These are phyloP conservation scores for Straminergon stramineum DNA, from an alignment of 225 moss, liverwort and hornwort species.

Conservation along the genomic window DNA sequence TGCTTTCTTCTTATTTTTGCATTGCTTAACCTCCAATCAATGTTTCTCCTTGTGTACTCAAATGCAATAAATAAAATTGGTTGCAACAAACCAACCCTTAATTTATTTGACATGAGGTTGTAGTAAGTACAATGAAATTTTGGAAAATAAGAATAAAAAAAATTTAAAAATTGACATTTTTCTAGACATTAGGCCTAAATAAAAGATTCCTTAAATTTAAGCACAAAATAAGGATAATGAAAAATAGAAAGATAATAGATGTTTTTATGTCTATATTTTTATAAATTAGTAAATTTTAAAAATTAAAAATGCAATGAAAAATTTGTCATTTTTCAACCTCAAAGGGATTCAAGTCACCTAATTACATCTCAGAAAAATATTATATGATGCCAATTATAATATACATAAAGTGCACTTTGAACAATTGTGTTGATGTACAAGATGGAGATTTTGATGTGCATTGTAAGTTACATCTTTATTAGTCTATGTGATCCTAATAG, in stretches of 20 bases:
- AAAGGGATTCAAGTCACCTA: rapidly evolving
- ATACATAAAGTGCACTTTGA: background rate
- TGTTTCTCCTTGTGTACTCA: background rate
- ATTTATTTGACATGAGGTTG: background rate
- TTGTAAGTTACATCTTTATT: background rate
- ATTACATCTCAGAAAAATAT: background rate
- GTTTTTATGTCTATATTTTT: background rate
- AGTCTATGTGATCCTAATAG: background rate
- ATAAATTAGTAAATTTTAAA: too few relatives aligned
- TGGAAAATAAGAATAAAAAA: background rate
- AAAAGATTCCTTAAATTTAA: background rate
- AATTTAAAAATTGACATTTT: background rate
- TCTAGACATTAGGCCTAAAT: background rate
- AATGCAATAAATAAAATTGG: background rate
- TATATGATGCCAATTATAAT: background rate
- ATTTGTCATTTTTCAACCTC: background rate
- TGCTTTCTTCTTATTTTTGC: background rate
- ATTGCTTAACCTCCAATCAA: background rate
- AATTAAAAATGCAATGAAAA: too few relatives aligned
- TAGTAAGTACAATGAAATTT: background rate
- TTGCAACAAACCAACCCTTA: background rate
- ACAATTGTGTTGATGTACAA: background rate
- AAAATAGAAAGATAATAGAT: background rate
- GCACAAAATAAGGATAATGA: background rate
- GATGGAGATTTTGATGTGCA: background rate